Conservation (phyloP, 306 rosid genomes). For the Castanea crenata region DNA sequence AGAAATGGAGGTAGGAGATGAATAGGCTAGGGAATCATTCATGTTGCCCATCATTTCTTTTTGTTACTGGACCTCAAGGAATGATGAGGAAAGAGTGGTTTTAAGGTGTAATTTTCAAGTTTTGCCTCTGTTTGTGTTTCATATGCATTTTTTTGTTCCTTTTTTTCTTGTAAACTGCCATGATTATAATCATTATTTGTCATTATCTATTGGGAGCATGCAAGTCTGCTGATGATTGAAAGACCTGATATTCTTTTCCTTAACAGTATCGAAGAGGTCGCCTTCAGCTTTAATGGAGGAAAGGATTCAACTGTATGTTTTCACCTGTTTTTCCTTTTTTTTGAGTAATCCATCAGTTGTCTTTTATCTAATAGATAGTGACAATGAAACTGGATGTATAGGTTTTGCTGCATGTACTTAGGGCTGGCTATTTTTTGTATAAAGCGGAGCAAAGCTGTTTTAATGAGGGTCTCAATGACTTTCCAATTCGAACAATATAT, state of each 20-base stretch:
- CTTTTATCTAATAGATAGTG: conserved; percentile 18
- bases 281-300: conserved; percentile 98
- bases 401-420: conserved; percentile 91
- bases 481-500: conserved; percentile 85
- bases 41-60: neutral
- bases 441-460: conserved; percentile 56
- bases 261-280: conserved; percentile 79
- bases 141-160: neutral
- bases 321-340: conserved; percentile 12
- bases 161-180: neutral
- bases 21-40: neutral
- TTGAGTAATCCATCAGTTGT: conserved; percentile 7
- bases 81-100: neutral
- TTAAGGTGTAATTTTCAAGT: neutral
- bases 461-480: conserved; percentile 49
- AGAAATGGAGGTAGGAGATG: neutral
- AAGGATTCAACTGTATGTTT: conserved; percentile 93
- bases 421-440: conserved; percentile 90
- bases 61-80: neutral
- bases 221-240: conserved; percentile 12
- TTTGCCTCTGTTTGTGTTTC: neutral
- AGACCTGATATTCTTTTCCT: conserved; percentile 26
- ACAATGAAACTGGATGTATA: conserved; percentile 38
- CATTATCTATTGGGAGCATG: neutral
- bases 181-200: neutral